A percentile compares a stretch with the other conserved stretches of the same genome.
These are phyloP conservation scores for Peniophora sp. DNA, from an alignment of 1,284 basidiomycete species.

Conservation along the genomic window DNA sequence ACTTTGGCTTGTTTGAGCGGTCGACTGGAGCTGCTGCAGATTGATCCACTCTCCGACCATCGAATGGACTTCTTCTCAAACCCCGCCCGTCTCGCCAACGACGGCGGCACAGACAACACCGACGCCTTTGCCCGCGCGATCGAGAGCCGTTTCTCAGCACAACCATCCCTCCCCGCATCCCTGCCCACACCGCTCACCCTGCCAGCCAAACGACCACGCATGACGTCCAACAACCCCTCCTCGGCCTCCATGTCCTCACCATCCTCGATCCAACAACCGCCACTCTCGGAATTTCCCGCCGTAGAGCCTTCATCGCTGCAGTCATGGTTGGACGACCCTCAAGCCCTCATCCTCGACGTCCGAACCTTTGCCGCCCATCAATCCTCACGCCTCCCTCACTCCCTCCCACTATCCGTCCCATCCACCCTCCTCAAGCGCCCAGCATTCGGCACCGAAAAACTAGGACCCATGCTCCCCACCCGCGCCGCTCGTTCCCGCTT, in stretches of 20 bases:
- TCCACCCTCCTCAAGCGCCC: conserved; percentile 91
- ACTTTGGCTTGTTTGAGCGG: too few species aligned
- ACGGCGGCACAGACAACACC: conserved; percentile 9
- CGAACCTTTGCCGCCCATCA: conserved; percentile 74
- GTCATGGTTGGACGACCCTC: conserved; percentile 23
- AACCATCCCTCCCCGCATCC: conserved; percentile 7
- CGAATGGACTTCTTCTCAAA: conserved; percentile 13
- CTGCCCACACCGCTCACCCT: conserved; percentile 3
- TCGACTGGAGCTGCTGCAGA: too few species aligned
- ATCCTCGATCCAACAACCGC: conserved; percentile 2
- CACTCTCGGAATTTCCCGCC: conserved; percentile 18
- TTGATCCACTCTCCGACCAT: too few species aligned
- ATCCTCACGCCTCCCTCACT: conserved; percentile 55
- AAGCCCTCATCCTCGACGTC: conserved; percentile 73
- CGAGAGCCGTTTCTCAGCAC: conserved; percentile 10
- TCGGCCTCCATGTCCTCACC: conserved; percentile 5
- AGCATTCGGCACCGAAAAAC: conserved; percentile 67
- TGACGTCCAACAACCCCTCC: conserved; percentile 8
- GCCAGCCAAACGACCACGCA: conserved; percentile 3
- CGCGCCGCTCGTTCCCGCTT: conserved; percentile 51
- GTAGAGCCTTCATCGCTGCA: conserved; percentile 25
- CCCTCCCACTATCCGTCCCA: conserved; percentile 89
- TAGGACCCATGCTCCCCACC: conserved; percentile 70
- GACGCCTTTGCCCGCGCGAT: conserved; percentile 19
- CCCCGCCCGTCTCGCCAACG: conserved; percentile 5